Evolutionary conservation across 179 eudicot species (phyloP), one percentile per base, ranked within the genome.

Genomic region (Beta lomatogona): DNA sequence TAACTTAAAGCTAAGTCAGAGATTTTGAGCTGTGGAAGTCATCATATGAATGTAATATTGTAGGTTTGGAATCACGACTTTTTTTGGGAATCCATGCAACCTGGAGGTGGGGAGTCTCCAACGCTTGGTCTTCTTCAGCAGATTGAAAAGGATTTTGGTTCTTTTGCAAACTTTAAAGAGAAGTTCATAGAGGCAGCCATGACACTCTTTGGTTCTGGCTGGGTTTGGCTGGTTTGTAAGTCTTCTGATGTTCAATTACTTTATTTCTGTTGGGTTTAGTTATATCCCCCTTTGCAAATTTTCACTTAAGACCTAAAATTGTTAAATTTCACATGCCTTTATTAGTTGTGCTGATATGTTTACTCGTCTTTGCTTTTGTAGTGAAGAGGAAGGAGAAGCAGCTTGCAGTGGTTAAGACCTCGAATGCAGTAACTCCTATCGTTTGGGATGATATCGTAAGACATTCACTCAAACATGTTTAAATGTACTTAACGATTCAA

Each of bases 21-120:
- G 54, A 9, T 50, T 58, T 50, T 52, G 72, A 50, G 15, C 45
- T 5, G 13, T 72, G n/a, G 48, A 25, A 31, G 53, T 36, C 55
- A 31, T 71, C 64, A 73, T 50, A 52, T 12, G 36, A 67, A 19
- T 67, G 50, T 61, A 21, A 36, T 44, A 69, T 76, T 36, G 13
- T 84, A 95, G 99, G 98, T 95, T 44, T 95, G 97, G 98, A 95
- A 94, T 87, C 98, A 95, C 77, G 97, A 96, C 77, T 96, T 96
- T 87, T 96, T 96, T 88, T 96, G 96, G 96, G 98, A 96, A 81
- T 92, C 99, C 60, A 96, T 96, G 97, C 95, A 93, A 89, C 97
- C 99, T 66, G 98, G 92, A 77, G 99, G 99, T 41, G 98, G 93
- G 67, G 88, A 87, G 73, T 82, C 86, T 86, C 99, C 99, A 12